Evolutionary conservation across 1,284 basidiomycete genomes (phyloP).

Genomic region (Marasmius tenuissimus): DNA sequence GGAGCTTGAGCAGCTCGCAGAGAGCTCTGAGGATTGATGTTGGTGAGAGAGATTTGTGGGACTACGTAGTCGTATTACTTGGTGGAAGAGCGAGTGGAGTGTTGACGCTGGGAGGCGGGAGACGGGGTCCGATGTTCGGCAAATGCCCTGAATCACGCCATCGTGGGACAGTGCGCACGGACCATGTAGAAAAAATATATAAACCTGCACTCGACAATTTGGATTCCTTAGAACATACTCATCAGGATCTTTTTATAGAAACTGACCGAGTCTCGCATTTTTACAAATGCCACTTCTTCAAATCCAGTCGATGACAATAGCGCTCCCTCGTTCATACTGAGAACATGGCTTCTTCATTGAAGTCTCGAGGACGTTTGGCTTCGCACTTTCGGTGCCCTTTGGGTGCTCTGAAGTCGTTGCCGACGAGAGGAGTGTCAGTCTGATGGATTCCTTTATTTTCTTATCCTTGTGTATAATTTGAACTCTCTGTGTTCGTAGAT

Average conservation of each 20-base stretch:
- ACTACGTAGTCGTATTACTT: too few relatives aligned
- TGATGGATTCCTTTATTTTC: constrained; percentile 57
- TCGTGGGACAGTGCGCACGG: too few relatives aligned
- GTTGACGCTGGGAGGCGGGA: too few relatives aligned
- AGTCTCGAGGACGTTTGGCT: constrained; percentile 78
- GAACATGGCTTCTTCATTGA: constrained; percentile 52
- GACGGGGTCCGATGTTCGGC: too few relatives aligned
- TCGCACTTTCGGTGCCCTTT: constrained; percentile 33
- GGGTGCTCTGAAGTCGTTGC: constrained; percentile 31
- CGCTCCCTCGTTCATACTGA: constrained; percentile 73
- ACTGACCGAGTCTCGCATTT: constrained; percentile 88
- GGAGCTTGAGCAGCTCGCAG: too few relatives aligned
- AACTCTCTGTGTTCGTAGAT: not conserved
- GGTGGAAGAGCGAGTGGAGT: too few relatives aligned
- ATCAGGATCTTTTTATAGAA: constrained; percentile 87
- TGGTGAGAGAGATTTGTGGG: too few relatives aligned
- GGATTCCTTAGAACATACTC: constrained; percentile 65
- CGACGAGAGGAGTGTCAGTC: constrained; percentile 73
- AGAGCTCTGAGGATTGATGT: too few relatives aligned
- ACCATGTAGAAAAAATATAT: too few relatives aligned
- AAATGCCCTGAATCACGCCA: too few relatives aligned
- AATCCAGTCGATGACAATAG: constrained; percentile 75
- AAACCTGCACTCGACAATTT: too few relatives aligned
- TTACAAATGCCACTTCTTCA: constrained; percentile 80
- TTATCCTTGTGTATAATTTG: not conserved